Base-by-base conservation (phyloP, 441 rosid species). In the Mallotus japonicus region DNA sequence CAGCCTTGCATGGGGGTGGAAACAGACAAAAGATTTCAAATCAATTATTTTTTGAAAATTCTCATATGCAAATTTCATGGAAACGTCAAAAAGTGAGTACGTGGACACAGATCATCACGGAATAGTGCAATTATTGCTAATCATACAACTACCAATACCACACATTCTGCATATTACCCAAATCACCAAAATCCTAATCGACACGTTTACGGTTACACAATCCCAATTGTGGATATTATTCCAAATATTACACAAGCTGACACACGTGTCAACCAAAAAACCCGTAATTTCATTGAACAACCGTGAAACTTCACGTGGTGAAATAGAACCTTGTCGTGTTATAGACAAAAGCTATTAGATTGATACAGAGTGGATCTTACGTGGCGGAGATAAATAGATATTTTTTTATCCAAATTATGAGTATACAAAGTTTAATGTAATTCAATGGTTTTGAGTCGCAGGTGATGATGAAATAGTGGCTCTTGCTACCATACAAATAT, bases 61-160 rank as follows among this genome's bases (percentile, higher is more conserved):
- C 40, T 37, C 5, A 24, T 28, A 28, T 28, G 5, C 6, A 37
- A 3, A 3, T 28, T 28, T 1, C 32, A 44, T 58, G 5, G 34
- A 66, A 37, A 59, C 54, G 75, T 60, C 73, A 67, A 67, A 63
- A 11, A 32, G 12, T n/a, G 71, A 34, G 37, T 76, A 73, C 85
- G 85, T 83, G 87, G 84, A 78, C 62, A 73, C 78, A 56, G 37
- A 77, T 81, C 83, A 81, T 62, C 71, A 13, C 24, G 0, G 19
- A 5, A 1, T n/a, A 51, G n/a, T 0, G 37, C 8, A 16, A 72
- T 50, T 32, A 51, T 17, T 59, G 6, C 12, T 6, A 34, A 42
- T 15, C 9, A 16, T 2, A 0, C 11, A 10, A 55, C 53, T 1
- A 69, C 22, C 19, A 69, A 12, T 4, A 44, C 24, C 0, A 42